Percentiles rank a stretch among this genome's conserved stretches.
Conservation (phyloP, 2,329 filamentous ascomycete genomes). For the Alternaria sp. region DNA sequence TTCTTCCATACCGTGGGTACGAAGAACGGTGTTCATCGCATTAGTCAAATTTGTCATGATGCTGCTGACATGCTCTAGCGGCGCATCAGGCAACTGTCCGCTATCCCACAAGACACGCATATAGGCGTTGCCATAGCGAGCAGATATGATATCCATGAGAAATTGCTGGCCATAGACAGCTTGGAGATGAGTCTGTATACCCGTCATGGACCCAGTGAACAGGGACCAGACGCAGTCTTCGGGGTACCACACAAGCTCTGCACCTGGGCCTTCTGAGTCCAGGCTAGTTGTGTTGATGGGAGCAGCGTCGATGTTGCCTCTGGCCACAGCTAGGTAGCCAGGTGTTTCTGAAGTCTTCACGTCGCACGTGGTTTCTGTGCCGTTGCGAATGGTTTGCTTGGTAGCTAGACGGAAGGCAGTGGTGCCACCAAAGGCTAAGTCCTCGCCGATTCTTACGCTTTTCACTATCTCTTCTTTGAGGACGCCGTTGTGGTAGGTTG, state of each 20-base stretch:
- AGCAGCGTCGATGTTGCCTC: neutral
- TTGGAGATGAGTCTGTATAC: neutral
- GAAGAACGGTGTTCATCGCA: constrained; percentile 7
- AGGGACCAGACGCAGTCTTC: neutral
- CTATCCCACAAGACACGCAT: neutral
- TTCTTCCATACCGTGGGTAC: neutral
- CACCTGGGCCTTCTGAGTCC: neutral
- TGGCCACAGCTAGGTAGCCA: neutral
- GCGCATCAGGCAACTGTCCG: neutral
- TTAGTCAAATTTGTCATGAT: constrained; percentile 1
- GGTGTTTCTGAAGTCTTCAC: neutral
- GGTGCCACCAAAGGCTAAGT: neutral
- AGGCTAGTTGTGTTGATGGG: neutral
- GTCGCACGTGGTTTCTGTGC: neutral
- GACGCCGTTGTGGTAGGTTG: constrained; percentile 1
- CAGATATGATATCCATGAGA: neutral
- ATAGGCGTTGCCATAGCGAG: neutral
- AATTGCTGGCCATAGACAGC: neutral
- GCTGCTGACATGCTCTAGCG: neutral
- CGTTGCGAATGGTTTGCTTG: neutral
- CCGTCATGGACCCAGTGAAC: neutral
- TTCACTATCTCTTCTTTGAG: neutral
- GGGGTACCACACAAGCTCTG: neutral
- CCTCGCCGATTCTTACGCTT: neutral
- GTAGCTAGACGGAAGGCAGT: neutral